A percentile compares a stretch with the other conserved stretches of the same genome.
Evolutionary conservation across 2,329 filamentous ascomycete genomes (phyloP).

Genomic region (Exophiala lecanii-corni): DNA sequence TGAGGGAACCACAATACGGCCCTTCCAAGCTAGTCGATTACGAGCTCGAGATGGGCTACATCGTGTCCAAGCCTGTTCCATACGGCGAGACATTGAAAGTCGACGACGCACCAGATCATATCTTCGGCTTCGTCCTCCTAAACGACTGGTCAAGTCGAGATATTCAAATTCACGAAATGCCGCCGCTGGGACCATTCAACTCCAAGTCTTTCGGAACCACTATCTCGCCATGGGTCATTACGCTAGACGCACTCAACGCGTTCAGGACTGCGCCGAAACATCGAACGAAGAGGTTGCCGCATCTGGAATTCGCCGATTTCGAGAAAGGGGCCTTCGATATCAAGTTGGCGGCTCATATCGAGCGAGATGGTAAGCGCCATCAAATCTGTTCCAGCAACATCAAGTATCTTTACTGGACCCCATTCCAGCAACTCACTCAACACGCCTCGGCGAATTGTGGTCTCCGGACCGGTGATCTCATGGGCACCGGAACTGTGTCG

Average conservation of each 20-base stretch:
- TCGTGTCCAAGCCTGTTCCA: constrained; percentile 40
- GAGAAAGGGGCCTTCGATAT: constrained; percentile 15
- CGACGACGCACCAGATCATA: constrained; percentile 47
- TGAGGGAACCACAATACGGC: constrained; percentile 41
- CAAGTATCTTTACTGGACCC: constrained; percentile 29
- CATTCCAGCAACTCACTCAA: constrained; percentile 27
- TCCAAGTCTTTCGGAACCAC: constrained; percentile 56
- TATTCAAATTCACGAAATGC: constrained; percentile 59
- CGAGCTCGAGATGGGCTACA: constrained; percentile 47
- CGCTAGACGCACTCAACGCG: constrained; percentile 50
- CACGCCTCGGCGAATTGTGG: constrained; percentile 26
- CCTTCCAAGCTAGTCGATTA: constrained; percentile 56
- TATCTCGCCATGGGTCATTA: constrained; percentile 58
- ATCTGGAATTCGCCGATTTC: constrained; percentile 12
- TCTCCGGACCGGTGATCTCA: constrained; percentile 25
- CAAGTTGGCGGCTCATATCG: constrained; percentile 11
- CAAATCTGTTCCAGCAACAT: constrained; percentile 24
- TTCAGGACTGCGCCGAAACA: constrained; percentile 13
- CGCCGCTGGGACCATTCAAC: constrained; percentile 56
- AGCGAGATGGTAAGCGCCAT: constrained; percentile 24
- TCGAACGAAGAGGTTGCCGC: constrained; percentile 9
- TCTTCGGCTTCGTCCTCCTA: constrained; percentile 57
- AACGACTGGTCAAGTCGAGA: constrained; percentile 41
- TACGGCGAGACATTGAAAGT: constrained; percentile 38
- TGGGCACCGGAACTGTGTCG: constrained; percentile 29